Evolutionary conservation across 805 yeast species (phyloP).

Genomic region (Brettanomyces custersianus): DNA sequence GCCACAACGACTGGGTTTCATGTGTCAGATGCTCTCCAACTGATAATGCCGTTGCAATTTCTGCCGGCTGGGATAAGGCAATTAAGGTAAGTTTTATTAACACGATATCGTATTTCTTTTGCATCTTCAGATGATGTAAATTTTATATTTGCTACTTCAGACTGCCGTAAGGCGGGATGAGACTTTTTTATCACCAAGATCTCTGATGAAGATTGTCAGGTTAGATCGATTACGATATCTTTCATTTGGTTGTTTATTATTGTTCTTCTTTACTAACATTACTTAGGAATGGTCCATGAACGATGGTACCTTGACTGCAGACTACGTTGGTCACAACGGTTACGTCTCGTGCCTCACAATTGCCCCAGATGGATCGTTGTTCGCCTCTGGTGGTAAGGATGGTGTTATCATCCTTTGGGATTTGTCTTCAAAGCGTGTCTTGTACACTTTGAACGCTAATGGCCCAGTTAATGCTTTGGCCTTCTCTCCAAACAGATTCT

Average conservation of each 20-base stretch:
- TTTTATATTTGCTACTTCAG: conserved; percentile 99
- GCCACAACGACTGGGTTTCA: conserved; percentile 99
- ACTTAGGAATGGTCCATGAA: conserved; percentile 86
- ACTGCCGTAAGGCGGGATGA: conserved; percentile 77
- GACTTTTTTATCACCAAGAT: conserved; percentile 98
- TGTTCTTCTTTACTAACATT: conserved; percentile 4
- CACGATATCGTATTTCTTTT: background rate
- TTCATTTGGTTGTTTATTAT: background rate
- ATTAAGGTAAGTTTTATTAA: conserved; percentile 80
- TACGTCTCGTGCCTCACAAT: conserved; percentile 94
- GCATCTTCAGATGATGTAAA: conserved; percentile 53
- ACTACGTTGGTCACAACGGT: conserved; percentile 98
- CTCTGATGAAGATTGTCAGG: conserved; percentile 59
- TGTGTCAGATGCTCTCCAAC: conserved; percentile 94
- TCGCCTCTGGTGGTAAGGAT: conserved; percentile 99
- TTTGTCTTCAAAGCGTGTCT: conserved; percentile 72
- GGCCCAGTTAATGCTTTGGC: conserved; percentile 97
- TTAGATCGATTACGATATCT: background rate
- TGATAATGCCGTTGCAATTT: conserved; percentile 67
- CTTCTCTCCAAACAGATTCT: conserved; percentile 99
- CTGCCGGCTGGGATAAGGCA: conserved; percentile 98
- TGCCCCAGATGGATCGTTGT: conserved; percentile 99
- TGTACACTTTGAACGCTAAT: conserved; percentile 91
- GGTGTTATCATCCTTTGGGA: conserved; percentile 99
- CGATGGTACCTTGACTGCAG: conserved; percentile 73